phyloP scores from a whole-genome alignment of 73 alveolate species.

The Paramecium sonneborni region DNA sequence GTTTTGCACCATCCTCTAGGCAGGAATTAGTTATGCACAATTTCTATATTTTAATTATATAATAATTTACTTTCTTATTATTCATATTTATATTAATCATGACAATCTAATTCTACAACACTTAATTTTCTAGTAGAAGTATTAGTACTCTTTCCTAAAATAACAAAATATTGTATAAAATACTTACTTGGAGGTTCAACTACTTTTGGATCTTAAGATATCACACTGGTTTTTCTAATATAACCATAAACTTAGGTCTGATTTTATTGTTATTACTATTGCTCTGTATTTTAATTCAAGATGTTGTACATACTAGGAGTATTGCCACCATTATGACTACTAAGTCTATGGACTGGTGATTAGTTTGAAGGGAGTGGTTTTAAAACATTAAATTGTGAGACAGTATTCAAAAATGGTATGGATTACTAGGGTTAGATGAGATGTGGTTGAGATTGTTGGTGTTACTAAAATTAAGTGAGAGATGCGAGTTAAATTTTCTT shows the following conservation, averaged over 20 bases:
- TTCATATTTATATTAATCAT: conserved; percentile 22
- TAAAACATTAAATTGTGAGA: background rate
- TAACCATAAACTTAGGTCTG: background rate
- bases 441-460: background rate
- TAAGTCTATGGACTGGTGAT: background rate
- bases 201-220: background rate
- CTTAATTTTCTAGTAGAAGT: conserved; percentile 41
- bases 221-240: background rate
- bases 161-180: background rate
- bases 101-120: background rate
- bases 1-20: conserved; percentile 45
- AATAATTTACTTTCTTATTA: background rate
- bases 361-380: background rate
- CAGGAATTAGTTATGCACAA: background rate
- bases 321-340: background rate
- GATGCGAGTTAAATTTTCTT: background rate
- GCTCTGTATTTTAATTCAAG: background rate
- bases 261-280: background rate
- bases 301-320: background rate
- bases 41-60: background rate
- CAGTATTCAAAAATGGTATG: background rate
- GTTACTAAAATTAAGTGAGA: background rate
- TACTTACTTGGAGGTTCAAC: conserved; percentile 12
- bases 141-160: conserved; percentile 11
- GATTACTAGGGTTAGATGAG: background rate